Evolutionary conservation across 495 filamentous ascomycete genomes (phyloP), one percentile per base, ranked within the genome.

Genomic region (Endocarpon pusillum): DNA sequence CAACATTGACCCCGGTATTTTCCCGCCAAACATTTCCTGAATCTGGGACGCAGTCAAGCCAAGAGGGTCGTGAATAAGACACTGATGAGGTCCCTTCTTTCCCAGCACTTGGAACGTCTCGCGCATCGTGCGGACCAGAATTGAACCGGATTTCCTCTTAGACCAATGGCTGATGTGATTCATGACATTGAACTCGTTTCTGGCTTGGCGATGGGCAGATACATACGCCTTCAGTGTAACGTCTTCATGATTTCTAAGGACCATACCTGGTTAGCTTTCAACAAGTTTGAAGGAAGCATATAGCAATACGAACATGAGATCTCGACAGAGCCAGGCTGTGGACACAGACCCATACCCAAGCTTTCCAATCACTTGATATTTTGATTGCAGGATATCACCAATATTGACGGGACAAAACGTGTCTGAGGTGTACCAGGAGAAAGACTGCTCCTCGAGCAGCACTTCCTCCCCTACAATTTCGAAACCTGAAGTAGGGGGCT

Each of bases 291-390:
- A n/a, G n/a, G n/a, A n/a, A n/a, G n/a, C n/a, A n/a, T n/a, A n/a
- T n/a, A n/a, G n/a, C n/a, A n/a, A n/a, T n/a, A 48, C 57, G 42
- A 52, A 58, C 58, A 52, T 44, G 32, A 71, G 51, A 54, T 70
- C 65, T 19, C 55, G 54, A 33, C 57, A 59, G 18, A 73, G 52
- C 66, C 65, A 70, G 9, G 55, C 60, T 4, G 66, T 72, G 16
- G 67, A 72, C 28, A 51, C 55, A 5, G 60, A 39, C 24, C 67
- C 67, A 38, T 56, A 71, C 11, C 69, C 67, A 22, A 71, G 54
- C 45, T 73, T 72, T 4, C 55, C 57, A 3, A 64, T 37, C 23
- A 70, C 48, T 38, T 65, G 47, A 37, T 71, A 72, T 22, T 54
- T 56, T 31, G 51, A 47, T 22, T 54, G 33, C 33, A 61, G 51